Percentiles rank a stretch among this genome's conserved stretches.
These are phyloP conservation scores for Catunica adiposa DNA, from an alignment of 2,329 filamentous ascomycete species.

Conservation along the genomic window DNA sequence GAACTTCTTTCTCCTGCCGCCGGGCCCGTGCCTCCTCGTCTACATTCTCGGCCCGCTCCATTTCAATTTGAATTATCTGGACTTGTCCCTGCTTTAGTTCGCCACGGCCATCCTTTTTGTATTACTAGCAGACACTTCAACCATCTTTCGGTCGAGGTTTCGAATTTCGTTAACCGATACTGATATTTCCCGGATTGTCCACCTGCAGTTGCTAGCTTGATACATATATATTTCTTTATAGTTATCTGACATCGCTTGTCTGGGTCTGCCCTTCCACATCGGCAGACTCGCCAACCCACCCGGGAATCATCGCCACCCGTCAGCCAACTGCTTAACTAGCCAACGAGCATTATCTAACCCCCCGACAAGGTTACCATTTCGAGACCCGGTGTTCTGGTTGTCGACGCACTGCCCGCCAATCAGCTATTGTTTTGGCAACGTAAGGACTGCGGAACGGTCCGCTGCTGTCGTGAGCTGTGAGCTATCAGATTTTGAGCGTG, in stretches of 20 bases:
- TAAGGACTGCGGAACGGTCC: background rate
- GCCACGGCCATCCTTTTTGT: background rate
- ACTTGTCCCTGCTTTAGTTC: background rate
- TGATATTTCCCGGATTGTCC: no score
- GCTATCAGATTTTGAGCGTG: background rate
- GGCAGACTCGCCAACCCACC: no score
- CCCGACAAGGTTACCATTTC: background rate
- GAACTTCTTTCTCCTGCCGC: background rate
- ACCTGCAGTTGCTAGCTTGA: no score
- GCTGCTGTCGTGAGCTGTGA: background rate
- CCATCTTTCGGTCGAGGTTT: background rate
- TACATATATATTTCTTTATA: no score
- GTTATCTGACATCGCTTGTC: no score
- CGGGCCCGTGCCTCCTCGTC: background rate
- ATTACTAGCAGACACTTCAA: background rate
- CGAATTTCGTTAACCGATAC: no score
- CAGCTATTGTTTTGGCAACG: background rate
- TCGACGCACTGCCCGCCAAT: background rate
- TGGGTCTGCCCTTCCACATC: no score
- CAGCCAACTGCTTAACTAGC: background rate
- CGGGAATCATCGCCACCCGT: no score
- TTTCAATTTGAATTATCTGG: background rate
- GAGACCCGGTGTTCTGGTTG: background rate
- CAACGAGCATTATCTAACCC: background rate
- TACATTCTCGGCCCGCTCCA: background rate